Base-by-base conservation (phyloP, 208 protist species). In the Acanthamoeba quina region DNA sequence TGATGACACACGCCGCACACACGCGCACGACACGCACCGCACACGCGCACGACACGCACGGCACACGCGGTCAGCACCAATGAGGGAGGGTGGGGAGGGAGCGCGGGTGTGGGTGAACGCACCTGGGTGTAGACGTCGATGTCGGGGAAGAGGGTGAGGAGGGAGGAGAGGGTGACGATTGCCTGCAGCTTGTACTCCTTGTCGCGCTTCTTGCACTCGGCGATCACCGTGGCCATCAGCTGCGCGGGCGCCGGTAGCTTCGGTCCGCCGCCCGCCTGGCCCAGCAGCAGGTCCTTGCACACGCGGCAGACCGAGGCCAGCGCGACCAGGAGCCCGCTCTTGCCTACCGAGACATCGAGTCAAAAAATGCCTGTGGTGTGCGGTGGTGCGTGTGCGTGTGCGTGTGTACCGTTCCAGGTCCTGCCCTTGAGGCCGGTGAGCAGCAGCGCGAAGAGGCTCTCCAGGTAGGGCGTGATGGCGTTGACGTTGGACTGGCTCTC, bases 141-240 rank as follows among this genome's bases (percentile, higher is more conserved):
- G 24, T 76, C 15, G 10, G 91, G 37, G 60, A 95, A 95, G 52
- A 88, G 19, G 41, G 70, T 78, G 19, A 96, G 64, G 13, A 95
- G 85, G 2, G 49, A 64, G 58, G 90, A 44, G 52, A 96, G 31
- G 52, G 90, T 92, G 4, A 58, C n/a, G 31, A 96, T 70, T 54
- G 94, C 94, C 54, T 95, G 92, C 58, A 91, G 92, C 76, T 96
- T 96, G 31, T 96, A 96, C 34, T 95, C 94, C 58, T 94, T 89
- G 90, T 96, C 94, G 37, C 86, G 85, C 94, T 96, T 96, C 76
- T 96, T 96, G 86, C 95, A 95, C 60, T 96, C 95, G 37, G 72
- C 56, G n/a, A 96, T 74, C 37, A 94, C 89, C 3, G 74, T 64
- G 10, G 37, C 41, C 34, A 95, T 24, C 3, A 96, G 41, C 78